Base-by-base conservation (phyloP, 352 stramenopile genomes). In the Phytophthora capsici region DNA sequence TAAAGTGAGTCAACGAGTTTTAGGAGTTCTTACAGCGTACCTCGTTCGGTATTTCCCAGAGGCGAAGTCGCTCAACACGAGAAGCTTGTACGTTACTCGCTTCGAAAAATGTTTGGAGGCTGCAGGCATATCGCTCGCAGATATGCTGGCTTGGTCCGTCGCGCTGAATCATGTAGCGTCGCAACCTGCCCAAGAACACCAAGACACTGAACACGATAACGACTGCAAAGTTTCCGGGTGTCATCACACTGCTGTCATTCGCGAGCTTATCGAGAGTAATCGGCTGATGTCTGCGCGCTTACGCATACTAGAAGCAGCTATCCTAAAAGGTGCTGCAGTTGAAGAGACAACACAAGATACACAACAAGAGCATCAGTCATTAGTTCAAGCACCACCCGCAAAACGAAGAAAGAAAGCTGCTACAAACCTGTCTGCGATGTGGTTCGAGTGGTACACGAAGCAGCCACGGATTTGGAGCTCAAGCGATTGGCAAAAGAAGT, bases 401-500 rank as follows among this genome's bases (percentile, higher is more conserved):
- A 51, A 49, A n/a, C 44, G 22, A 20, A 63, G 44, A 4, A 49
- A 41, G 30, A 55, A 49, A 30, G 10, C 19, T n/a, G 6, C 25
- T 19, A 63, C 7, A 0, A 53, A 63, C 55, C 55, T 57, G 5
- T 52, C 30, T 8, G 4, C 43, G 41, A 41, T 17, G 4, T 72
- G 57, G 64, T 67, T 56, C 23, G 37, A 63, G 17, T 71, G 7
- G 30, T 12, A 36, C 30, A 36, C 30, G 30, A 36, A 1, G 56
- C 56, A 57, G 12, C 66, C 49, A 14, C 53, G 14, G 8, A 34
- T 63, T 16, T 69, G 48, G 49, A 22, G 51, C 3, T 56, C 30
- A 1, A 16, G 1, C 10, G 49, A 66, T 19, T 55, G 58, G 8
- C 53, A 66, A 14, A 73, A 73, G n/a, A 69, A 64, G 23, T 63